A percentile compares a stretch with the other conserved stretches of the same genome.
Conservation (phyloP, 192 early-diverging fungal species). For the Geranomyces michiganensis region DNA sequence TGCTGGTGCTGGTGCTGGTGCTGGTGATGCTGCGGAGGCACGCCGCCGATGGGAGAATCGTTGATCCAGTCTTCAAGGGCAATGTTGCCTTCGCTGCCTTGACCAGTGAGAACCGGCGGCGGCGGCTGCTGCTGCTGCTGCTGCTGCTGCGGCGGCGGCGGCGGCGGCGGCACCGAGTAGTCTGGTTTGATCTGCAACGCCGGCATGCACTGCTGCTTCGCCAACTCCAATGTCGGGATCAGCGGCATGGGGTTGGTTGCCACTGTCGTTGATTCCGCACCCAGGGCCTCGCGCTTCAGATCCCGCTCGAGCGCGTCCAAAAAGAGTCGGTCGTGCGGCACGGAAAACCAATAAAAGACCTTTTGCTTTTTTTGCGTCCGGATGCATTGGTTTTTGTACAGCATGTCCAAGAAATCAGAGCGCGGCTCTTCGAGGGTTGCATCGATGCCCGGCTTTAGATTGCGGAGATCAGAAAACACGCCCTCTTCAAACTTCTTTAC, state of each 20-base stretch:
- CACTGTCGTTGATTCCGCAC: slow-evolving; percentile 81
- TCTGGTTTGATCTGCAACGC: slow-evolving; percentile 56
- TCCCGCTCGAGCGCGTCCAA: slow-evolving; percentile 95
- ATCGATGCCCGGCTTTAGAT: slow-evolving; percentile 93
- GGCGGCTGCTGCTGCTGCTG: no score
- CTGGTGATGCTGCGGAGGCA: slow-evolving; percentile 13
- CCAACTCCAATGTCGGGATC: slow-evolving; percentile 45
- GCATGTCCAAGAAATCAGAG: slow-evolving; percentile 89
- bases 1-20: neutral
- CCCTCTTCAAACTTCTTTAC: slow-evolving; percentile 99
- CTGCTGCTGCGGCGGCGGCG: no score
- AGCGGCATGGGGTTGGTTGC: slow-evolving; percentile 44
- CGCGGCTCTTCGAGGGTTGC: slow-evolving; percentile 91
- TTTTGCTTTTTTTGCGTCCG: slow-evolving; percentile 99
- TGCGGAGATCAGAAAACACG: slow-evolving; percentile 92
- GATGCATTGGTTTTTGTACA: slow-evolving; percentile 95
- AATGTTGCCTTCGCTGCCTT: slow-evolving; percentile 15
- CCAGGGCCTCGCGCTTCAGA: slow-evolving; percentile 88
- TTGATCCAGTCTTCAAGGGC: slow-evolving; percentile 33
- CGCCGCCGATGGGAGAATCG: slow-evolving; percentile 27
- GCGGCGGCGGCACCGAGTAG: no score
- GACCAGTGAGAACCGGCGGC: slow-evolving; percentile 49
- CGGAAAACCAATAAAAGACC: slow-evolving; percentile 98
- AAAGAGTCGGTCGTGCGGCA: slow-evolving; percentile 92
- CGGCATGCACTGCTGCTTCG: slow-evolving; percentile 67